A percentile compares a stretch with the other conserved stretches of the same genome.
Conservation (phyloP, 129 eudicot species). For the Flaveria robusta region DNA sequence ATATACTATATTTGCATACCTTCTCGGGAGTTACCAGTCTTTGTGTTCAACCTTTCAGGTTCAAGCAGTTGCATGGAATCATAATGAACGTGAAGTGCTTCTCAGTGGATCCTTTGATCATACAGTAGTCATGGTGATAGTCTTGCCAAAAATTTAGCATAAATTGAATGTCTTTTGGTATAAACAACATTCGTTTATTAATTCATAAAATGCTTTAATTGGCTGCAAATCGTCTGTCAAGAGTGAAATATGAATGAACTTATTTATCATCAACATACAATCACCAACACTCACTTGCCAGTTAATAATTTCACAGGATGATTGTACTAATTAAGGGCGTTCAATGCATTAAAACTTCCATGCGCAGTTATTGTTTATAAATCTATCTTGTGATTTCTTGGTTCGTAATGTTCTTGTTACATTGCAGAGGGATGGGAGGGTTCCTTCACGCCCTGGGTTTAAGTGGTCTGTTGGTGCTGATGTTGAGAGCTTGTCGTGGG, state of each 20-base stretch:
- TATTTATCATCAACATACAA: not conserved
- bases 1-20: not conserved
- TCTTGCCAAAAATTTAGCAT: conserved; percentile 5
- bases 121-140: conserved; percentile 74
- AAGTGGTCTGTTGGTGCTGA: conserved; percentile 76
- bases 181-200: not conserved
- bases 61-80: conserved; percentile 93
- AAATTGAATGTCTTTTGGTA: not conserved
- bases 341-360: not conserved
- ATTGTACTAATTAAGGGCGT: not conserved
- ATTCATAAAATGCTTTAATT: not conserved
- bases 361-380: conserved; percentile 3
- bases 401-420: conserved; percentile 1
- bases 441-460: conserved; percentile 65
- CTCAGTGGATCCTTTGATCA: conserved; percentile 96
- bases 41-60: conserved; percentile 49
- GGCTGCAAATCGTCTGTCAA: not conserved
- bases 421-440: conserved; percentile 71
- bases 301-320: not conserved
- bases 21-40: not conserved
- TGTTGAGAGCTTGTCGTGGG: conserved; percentile 67
- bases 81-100: conserved; percentile 65
- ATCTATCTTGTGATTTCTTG: not conserved
- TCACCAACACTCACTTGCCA: not conserved
- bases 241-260: not conserved